Base-by-base conservation (phyloP, 2,329 filamentous ascomycete genomes). In the Onygenales sp. region DNA sequence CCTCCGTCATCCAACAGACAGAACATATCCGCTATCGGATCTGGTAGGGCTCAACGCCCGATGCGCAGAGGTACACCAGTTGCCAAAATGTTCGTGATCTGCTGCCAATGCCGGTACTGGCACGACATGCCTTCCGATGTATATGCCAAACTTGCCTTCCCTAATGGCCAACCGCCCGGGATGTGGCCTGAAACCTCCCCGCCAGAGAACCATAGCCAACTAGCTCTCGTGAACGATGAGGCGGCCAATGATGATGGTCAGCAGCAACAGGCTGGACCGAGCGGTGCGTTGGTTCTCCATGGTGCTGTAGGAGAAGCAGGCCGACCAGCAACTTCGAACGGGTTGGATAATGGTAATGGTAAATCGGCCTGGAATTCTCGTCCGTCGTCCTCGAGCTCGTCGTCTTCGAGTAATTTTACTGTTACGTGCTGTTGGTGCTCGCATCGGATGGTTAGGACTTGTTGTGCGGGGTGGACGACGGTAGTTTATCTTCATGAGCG, bases 401-500 rank as follows among this genome's bases (percentile, higher is more conserved):
- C 47, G n/a, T 45, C 52, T 27, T 52, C 60, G 8, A 59, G 58
- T 54, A 83, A 82, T 58, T 80, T 77, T 62, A 80, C 86, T 13
- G 50, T 52, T 31, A 80, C 78, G 58, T 88, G 85, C 64, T 84
- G 84, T 7, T 88, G 85, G 85, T 88, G 85, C 65, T 74, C 74
- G 43, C 85, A 88, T 69, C 78, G 79, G 49, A 87, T 88, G 84
- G 83, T 75, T 58, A 84, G 78, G 11, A 72, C 70, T 54, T 88
- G 85, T 68, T 88, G 85, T 64, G 77, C 83, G 9, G 85, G 84
- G 6, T 85, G 85, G 69, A 80, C 82, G 9, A 81, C 85, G 1
- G 75, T 84, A 44, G 79, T 88, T 3, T 80, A 84, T 56, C 70
- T 88, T 60, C 80, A 80, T 61, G 83, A 87, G 66, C 79, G 79